These are phyloP conservation scores for Huntiella abstrusa DNA, from an alignment of 2,329 filamentous ascomycete genomes.

Conservation along the genomic window DNA sequence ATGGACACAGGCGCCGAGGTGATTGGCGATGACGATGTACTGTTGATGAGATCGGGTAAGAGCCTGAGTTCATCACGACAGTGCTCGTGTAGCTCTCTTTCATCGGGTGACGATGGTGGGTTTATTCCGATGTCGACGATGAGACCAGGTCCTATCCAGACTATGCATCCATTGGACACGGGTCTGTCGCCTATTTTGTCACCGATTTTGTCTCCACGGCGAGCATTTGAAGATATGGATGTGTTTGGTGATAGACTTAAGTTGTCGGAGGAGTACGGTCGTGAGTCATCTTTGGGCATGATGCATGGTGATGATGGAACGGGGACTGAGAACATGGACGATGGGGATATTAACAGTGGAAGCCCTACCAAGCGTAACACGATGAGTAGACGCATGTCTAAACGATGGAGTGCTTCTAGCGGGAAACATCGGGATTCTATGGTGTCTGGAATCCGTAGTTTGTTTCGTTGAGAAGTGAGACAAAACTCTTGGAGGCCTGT, in stretches of 20 bases:
- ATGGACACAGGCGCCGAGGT: too few relatives aligned
- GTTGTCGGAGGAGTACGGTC: background rate
- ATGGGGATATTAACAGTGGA: background rate
- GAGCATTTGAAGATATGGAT: conserved; percentile 3
- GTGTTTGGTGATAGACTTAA: conserved; percentile 4
- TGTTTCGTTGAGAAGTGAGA: conserved; percentile 6
- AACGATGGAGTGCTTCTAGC: conserved; percentile 9
- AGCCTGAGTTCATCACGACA: background rate
- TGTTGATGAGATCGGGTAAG: conserved; percentile 8
- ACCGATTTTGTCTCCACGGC: conserved; percentile 1
- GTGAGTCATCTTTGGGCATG: background rate
- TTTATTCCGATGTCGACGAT: background rate
- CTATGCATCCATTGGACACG: background rate
- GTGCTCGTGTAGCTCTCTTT: background rate
- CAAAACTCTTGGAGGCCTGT: background rate
- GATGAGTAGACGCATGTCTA: conserved; percentile 3
- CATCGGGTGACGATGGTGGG: background rate
- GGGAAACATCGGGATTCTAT: conserved; percentile 9
- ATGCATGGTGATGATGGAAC: background rate
- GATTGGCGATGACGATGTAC: conserved; percentile 4
- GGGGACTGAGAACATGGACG: background rate
- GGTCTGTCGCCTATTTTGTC: background rate
- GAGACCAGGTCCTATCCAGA: background rate
- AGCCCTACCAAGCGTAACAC: conserved; percentile 3
- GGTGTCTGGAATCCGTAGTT: conserved; percentile 7